phyloP scores from a whole-genome alignment of 495 filamentous ascomycete genomes.

The Xylaria curta region DNA sequence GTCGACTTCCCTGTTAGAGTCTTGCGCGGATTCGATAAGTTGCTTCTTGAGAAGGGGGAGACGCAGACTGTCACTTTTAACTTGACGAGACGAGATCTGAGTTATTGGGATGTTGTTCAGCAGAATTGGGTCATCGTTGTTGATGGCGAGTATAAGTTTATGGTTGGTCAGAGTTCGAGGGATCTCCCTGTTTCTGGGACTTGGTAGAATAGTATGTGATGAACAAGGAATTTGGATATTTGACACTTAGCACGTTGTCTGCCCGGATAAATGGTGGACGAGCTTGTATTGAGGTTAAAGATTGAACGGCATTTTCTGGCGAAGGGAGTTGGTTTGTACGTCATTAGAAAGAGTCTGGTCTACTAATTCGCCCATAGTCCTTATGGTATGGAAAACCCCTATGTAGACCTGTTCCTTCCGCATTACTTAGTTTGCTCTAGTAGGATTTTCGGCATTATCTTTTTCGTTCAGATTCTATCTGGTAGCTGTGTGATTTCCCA shows the following conservation, averaged over 20 bases:
- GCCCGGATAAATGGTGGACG: neutral
- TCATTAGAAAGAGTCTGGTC: neutral
- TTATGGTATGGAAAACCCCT: neutral
- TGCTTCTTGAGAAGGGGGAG: constrained; percentile 64
- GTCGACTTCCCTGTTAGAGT: constrained; percentile 80
- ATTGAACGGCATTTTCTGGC: neutral
- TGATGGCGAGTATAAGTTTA: constrained; percentile 53
- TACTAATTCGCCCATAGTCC: neutral
- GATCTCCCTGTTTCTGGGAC: constrained; percentile 40
- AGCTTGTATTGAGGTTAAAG: neutral
- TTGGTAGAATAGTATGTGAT: constrained; percentile 39
- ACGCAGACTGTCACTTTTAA: constrained; percentile 66
- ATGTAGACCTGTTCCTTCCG: neutral
- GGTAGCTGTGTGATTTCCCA: neutral
- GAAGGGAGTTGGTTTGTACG: neutral
- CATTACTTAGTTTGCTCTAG: neutral
- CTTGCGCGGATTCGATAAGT: constrained; percentile 83
- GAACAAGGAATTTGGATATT: neutral
- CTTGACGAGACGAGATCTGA: constrained; percentile 75
- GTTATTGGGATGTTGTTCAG: constrained; percentile 77
- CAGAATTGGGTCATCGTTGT: constrained; percentile 84
- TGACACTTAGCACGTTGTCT: neutral
- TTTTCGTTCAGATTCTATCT: neutral
- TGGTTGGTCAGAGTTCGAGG: constrained; percentile 53
- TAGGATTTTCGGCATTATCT: too few species aligned